Evolutionary conservation across 257 asterid genomes (phyloP).

Genomic region (Nemophila menziesii): DNA sequence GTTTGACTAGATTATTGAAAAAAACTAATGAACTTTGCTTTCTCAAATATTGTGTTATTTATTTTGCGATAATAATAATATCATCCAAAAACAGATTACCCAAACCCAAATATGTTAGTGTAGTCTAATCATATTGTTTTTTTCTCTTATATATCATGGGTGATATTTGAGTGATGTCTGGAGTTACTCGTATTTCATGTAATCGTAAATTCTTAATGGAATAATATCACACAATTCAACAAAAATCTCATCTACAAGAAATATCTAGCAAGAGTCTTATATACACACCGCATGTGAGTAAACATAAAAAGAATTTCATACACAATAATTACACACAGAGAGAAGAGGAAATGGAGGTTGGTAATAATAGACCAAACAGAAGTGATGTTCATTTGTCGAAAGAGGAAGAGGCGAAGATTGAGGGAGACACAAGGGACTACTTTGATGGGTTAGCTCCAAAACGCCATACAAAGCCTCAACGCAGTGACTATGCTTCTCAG

Average conservation of each 20-base stretch:
- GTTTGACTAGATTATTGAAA: too few species aligned
- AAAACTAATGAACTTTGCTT: too few species aligned
- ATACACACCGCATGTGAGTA: neutral
- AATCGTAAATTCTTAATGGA: too few species aligned
- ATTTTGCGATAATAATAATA: too few species aligned
- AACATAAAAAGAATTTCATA: neutral
- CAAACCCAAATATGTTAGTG: too few species aligned
- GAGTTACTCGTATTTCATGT: too few species aligned
- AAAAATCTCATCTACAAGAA: neutral
- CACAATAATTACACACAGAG: neutral
- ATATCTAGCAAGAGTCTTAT: neutral
- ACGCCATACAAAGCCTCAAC: slow-evolving; percentile 87
- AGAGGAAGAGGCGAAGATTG: slow-evolving; percentile 55
- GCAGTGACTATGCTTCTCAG: slow-evolving; percentile 62
- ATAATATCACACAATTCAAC: neutral
- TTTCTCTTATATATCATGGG: too few species aligned
- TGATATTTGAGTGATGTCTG: too few species aligned
- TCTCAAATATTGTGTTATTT: too few species aligned
- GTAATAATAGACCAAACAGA: slow-evolving; percentile 43
- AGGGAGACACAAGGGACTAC: slow-evolving; percentile 47
- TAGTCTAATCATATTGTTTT: too few species aligned
- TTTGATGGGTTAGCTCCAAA: slow-evolving; percentile 65
- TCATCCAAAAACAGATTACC: too few species aligned
- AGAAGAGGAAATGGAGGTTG: slow-evolving; percentile 5
- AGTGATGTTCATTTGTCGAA: slow-evolving; percentile 59